Base-by-base conservation (phyloP, 352 stramenopile species). In the Phytophthora sansomeana region DNA sequence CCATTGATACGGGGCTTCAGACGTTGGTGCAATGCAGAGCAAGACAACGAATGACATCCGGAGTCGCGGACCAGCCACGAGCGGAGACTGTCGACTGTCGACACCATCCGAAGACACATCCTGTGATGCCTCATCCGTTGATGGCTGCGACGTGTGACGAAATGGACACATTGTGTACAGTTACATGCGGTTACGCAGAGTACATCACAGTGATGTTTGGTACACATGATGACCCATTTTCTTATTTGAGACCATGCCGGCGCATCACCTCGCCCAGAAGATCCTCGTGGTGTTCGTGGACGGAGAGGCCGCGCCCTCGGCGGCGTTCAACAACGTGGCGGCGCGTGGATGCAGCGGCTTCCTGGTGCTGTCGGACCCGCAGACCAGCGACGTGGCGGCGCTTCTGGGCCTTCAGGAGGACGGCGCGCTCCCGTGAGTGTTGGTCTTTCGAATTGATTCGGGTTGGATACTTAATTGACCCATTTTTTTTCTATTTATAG, bases 261-360 rank as follows among this genome's bases (percentile, higher is more conserved):
- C 67, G 1, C 62, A 72, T 16, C 61, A 78, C 35, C 74, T 85
- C 28, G 65, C 78, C 3, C 76, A 87, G 36, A 81, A 83, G 63
- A 80, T 87, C 43, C 60, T 87, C 52, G 72, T 87, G 7, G 71
- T 85, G 36, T 81, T 87, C 51, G 58, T 85, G 26, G 78, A 85
- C 62, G 64, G 39, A 19, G 55, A 61, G n/a, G 49, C 44, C 26
- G 39, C 26, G 6, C 29, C 54, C 16, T 60, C 60, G 1, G 11
- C 51, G 13, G 57, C 49, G 6, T 73, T 92, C 17, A 51, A 90
- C 54, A 64, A 73, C 6, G 76, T 93, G 16, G 73, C 83, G 6
- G 46, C 54, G 28, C 75, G 70, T 13, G 85, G 85, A 26, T 91
- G 75, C 58, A 79, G 64, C 29, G 85, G 85, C 2, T 80, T 84